These are phyloP conservation scores for Knufia fluminis DNA, from an alignment of 2,329 filamentous ascomycete genomes.

Conservation along the genomic window DNA sequence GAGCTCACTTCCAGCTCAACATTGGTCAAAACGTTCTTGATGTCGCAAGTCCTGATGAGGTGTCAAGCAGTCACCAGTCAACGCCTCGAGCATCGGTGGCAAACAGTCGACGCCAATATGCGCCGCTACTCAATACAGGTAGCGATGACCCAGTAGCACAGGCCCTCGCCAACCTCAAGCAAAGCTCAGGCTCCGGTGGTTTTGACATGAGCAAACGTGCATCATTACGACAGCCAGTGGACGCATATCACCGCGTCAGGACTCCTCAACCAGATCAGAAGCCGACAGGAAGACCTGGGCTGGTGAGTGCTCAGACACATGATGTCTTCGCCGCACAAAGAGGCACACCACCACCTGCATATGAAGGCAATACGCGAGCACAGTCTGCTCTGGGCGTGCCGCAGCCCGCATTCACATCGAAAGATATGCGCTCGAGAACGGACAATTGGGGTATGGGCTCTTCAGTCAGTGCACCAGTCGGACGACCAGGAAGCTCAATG, in stretches of 20 bases:
- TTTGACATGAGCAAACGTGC: constrained; percentile 68
- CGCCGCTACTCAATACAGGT: constrained; percentile 20
- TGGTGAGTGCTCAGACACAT: constrained; percentile 25
- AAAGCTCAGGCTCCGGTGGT: constrained; percentile 15
- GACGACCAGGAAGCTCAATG: constrained; percentile 10
- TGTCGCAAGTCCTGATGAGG: constrained; percentile 63
- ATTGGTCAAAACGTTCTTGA: constrained; percentile 94
- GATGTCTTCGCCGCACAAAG: constrained; percentile 51
- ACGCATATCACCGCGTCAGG: constrained; percentile 85
- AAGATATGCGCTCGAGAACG: constrained; percentile 90
- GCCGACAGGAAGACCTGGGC: constrained; percentile 25
- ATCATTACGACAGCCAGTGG: constrained; percentile 78
- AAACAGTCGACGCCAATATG: constrained; percentile 26
- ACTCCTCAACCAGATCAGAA: constrained; percentile 56
- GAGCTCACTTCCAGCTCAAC: constrained; percentile 86
- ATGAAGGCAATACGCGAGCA: constrained; percentile 44
- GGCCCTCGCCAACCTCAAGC: constrained; percentile 82
- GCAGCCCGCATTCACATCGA: constrained; percentile 82
- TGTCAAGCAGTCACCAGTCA: constrained; percentile 35
- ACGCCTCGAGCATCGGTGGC: constrained; percentile 33
- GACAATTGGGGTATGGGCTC: constrained; percentile 57
- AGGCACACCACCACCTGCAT: constrained; percentile 77
- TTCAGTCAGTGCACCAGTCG: constrained; percentile 11
- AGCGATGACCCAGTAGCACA: constrained; percentile 80
- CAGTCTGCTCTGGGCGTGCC: constrained; percentile 38